phyloP scores from a whole-genome alignment of 805 yeast genomes.

The Yamadazyma endophytica region DNA sequence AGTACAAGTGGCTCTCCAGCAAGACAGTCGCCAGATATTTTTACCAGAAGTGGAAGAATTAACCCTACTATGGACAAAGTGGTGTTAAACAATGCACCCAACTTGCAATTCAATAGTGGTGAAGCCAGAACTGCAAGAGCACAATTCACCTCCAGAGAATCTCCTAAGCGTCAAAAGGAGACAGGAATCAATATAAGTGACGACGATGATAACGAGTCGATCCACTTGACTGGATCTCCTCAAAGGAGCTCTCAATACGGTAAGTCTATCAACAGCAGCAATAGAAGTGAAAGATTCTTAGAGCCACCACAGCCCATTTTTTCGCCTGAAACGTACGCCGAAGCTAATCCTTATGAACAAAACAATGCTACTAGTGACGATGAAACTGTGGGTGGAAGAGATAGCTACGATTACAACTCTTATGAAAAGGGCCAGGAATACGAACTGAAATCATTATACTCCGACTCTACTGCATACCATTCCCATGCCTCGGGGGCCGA shows the following conservation, averaged over 20 bases:
- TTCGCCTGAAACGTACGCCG: constrained; percentile 59
- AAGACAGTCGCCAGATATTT: constrained; percentile 43
- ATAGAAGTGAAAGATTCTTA: constrained; percentile 47
- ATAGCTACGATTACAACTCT: constrained; percentile 28
- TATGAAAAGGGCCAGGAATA: constrained; percentile 26
- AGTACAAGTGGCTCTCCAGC: constrained; percentile 3
- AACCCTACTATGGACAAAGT: constrained; percentile 13
- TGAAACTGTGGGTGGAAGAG: constrained; percentile 12
- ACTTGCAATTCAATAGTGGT: constrained; percentile 8
- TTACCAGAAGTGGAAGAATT: constrained; percentile 30
- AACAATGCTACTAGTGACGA: constrained; percentile 4
- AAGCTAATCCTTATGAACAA: constrained; percentile 39
- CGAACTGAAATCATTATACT: constrained; percentile 31
- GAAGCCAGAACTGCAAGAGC: constrained; percentile 53
- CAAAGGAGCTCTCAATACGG: constrained; percentile 23
- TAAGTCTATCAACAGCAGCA: constrained; percentile 24
- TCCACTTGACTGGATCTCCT: constrained; percentile 34
- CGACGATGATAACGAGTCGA: constrained; percentile 22
- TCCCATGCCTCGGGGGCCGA: constrained; percentile 21
- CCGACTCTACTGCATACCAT: constrained; percentile 32
- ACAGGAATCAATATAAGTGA: constrained; percentile 46
- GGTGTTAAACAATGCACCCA: constrained; percentile 24
- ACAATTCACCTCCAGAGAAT: constrained; percentile 62
- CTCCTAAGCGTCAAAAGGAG: constrained; percentile 57
- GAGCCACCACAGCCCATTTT: constrained; percentile 66